A percentile compares a stretch with the other conserved stretches of the same genome.
Evolutionary conservation across 2,329 filamentous ascomycete genomes (phyloP).

Genomic region (Colletotrichum sp.): DNA sequence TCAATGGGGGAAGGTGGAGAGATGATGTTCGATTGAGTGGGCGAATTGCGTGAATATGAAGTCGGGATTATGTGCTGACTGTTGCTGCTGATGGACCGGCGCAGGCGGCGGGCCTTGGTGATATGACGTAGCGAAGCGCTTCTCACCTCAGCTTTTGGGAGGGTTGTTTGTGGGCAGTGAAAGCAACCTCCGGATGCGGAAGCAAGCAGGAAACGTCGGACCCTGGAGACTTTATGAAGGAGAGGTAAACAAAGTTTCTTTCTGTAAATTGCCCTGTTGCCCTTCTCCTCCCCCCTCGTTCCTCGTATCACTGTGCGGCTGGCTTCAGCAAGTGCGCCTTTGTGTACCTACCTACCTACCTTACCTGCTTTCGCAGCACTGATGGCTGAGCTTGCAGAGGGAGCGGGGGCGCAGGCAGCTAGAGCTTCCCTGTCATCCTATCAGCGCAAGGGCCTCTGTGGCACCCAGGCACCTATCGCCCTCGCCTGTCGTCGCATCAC

Average conservation of each 20-base stretch:
- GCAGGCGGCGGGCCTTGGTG: background rate
- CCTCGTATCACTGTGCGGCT: constrained; percentile 8
- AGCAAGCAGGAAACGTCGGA: background rate
- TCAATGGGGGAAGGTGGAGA: background rate
- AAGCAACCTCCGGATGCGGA: background rate
- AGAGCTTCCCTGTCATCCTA: constrained; percentile 8
- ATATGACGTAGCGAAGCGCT: constrained; percentile 19
- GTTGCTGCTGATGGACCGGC: background rate
- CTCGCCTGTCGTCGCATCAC: background rate
- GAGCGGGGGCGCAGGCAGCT: constrained; percentile 17
- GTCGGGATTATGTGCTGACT: constrained; percentile 16
- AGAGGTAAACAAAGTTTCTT: background rate
- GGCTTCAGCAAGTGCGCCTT: background rate
- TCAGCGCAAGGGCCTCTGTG: background rate
- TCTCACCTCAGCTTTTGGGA: background rate
- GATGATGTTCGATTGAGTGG: background rate
- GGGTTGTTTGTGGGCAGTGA: background rate
- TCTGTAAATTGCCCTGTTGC: background rate
- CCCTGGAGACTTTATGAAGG: background rate
- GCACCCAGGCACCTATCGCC: background rate
- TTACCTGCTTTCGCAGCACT: background rate
- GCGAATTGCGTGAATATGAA: constrained; percentile 3
- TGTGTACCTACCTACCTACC: background rate
- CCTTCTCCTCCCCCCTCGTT: background rate
- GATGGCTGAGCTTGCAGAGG: constrained; percentile 17